Evolutionary conservation across 1,284 basidiomycete species (phyloP).

Genomic region (Irpex rosettiformis): DNA sequence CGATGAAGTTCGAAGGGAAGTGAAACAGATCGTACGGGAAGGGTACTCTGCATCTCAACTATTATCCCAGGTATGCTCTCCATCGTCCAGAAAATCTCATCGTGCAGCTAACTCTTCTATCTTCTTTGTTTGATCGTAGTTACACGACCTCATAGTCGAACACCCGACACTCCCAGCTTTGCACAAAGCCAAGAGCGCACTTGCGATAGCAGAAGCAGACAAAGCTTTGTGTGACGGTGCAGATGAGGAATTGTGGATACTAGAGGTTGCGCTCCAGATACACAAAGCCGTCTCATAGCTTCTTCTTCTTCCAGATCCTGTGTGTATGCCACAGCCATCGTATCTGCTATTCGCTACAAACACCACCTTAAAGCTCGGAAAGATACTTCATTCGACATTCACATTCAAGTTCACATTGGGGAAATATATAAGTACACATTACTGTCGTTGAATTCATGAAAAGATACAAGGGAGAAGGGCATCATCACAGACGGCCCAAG

Average conservation of each 20-base stretch:
- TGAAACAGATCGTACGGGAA: conserved; percentile 76
- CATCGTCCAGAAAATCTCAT: no score
- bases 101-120: no score
- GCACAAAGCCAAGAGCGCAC: conserved; percentile 80
- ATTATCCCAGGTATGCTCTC: conserved; percentile 72
- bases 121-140: conserved; percentile 53
- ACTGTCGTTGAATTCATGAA: not conserved
- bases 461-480: no score
- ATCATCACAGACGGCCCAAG: not conserved
- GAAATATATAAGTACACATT: conserved; percentile 5
- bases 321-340: no score
- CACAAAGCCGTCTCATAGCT: conserved; percentile 49
- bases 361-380: no score
- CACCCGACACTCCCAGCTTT: conserved; percentile 79
- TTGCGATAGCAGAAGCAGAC: conserved; percentile 93
- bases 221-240: conserved; percentile 96
- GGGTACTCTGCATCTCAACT: conserved; percentile 95
- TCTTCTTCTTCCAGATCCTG: not conserved
- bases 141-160: conserved; percentile 88
- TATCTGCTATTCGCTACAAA: not conserved
- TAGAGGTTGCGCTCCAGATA: conserved; percentile 82
- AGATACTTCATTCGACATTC: no score
- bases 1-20: conserved; percentile 67
- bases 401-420: no score
- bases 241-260: conserved; percentile 96